A percentile compares a stretch with the other conserved stretches of the same genome.
These are phyloP conservation scores for Xylaria grammica DNA, from an alignment of 495 filamentous ascomycete species.

Conservation along the genomic window DNA sequence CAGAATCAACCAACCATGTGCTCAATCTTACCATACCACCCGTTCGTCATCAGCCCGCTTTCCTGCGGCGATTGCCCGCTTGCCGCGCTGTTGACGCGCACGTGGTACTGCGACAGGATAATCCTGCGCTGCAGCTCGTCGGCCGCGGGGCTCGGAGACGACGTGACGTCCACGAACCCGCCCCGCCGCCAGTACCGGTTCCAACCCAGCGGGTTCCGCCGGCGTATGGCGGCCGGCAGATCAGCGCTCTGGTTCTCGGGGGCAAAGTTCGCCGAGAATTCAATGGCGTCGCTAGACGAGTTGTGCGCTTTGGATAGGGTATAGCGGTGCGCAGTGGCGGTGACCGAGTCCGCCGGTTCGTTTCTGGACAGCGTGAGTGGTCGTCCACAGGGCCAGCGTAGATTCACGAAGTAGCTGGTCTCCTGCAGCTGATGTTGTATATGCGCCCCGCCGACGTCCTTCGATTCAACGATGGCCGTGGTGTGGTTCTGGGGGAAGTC, in stretches of 20 bases:
- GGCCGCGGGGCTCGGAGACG: slow-evolving; percentile 41
- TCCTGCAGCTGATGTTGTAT: slow-evolving; percentile 44
- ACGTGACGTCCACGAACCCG: slow-evolving; percentile 54
- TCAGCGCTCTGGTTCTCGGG: slow-evolving; percentile 23
- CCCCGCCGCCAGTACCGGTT: slow-evolving; percentile 49
- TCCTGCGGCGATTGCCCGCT: slow-evolving; percentile 44
- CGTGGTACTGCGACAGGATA: slow-evolving; percentile 55
- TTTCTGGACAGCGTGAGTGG: slow-evolving; percentile 29
- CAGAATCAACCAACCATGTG: background rate
- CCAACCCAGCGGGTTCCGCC: slow-evolving; percentile 39
- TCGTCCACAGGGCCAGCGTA: slow-evolving; percentile 39
- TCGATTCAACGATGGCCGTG: slow-evolving; percentile 21
- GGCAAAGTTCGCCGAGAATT: slow-evolving; percentile 32
- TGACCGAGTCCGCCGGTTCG: slow-evolving; percentile 21
- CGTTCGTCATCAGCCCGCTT: slow-evolving; percentile 49
- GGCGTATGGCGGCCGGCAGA: slow-evolving; percentile 22
- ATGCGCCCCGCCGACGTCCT: slow-evolving; percentile 28
- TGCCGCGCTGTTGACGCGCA: slow-evolving; percentile 51
- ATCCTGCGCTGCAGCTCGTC: slow-evolving; percentile 56
- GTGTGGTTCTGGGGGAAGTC: slow-evolving; percentile 38
- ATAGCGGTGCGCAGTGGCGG: slow-evolving; percentile 29
- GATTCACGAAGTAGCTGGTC: slow-evolving; percentile 44
- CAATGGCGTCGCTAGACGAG: slow-evolving; percentile 9
- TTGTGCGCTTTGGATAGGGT: slow-evolving; percentile 19
- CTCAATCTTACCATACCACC: slow-evolving; percentile 44